Conservation (phyloP, 2,329 filamentous ascomycete genomes). For the Hortaea werneckii region DNA sequence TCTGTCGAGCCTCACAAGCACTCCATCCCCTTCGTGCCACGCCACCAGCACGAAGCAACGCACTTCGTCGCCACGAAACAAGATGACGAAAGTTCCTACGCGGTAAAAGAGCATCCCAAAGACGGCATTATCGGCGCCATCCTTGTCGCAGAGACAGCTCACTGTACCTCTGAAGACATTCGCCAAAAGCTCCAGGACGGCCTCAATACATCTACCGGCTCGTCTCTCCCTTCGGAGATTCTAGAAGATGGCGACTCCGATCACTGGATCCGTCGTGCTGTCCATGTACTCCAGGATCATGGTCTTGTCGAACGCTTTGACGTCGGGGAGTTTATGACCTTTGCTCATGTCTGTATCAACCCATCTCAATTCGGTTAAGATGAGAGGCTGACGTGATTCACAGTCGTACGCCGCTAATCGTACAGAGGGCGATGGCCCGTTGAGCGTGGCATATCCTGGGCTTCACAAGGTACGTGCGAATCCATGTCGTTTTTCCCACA, state of each 20-base stretch:
- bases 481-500: no score
- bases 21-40: conserved; percentile 2
- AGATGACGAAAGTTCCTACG: conserved; percentile 2
- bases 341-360: conserved; percentile 3
- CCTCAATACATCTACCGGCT: conserved; percentile 1
- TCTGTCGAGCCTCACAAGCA: conserved; percentile 10
- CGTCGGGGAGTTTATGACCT: conserved; percentile 11
- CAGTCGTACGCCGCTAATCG: conserved; percentile 7
- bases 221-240: not conserved
- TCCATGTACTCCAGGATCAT: conserved; percentile 8
- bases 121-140: conserved; percentile 11
- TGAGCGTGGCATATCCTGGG: conserved; percentile 5
- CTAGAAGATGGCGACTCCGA: conserved; percentile 4
- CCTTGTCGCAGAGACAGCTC: conserved; percentile 7
- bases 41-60: conserved; percentile 4
- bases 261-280: conserved; percentile 6
- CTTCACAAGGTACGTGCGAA: conserved; percentile 4
- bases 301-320: conserved; percentile 7
- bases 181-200: conserved; percentile 3
- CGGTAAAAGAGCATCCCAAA: conserved; percentile 3
- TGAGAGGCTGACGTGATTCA: no score
- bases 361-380: no score
- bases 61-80: conserved; percentile 7
- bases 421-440: conserved; percentile 5
- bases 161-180: conserved; percentile 2